Percentiles rank a stretch among this genome's conserved stretches.
Conservation (phyloP, 140 eudicot species). For the Flaveria floridana region DNA sequence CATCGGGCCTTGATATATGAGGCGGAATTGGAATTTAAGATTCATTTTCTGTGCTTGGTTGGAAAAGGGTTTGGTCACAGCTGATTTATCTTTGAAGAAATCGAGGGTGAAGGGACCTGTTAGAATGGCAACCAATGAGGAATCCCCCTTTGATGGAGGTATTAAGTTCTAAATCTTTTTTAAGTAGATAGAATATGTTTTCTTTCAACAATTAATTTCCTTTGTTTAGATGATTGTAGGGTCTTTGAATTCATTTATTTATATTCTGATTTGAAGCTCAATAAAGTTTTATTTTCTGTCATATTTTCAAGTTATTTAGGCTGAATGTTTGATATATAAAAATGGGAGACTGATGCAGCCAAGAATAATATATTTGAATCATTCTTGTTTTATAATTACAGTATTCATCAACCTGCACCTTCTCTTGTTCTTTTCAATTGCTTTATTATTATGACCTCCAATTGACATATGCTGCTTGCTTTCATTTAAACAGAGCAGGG, state of each 20-base stretch:
- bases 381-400: neutral
- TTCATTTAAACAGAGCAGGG: too few species aligned
- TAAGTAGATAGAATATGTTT: neutral
- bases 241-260: neutral
- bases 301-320: neutral
- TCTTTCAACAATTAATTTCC: neutral
- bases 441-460: too few species aligned
- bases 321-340: neutral
- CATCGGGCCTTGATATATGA: neutral
- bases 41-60: too few species aligned
- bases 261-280: neutral
- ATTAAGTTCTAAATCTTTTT: neutral
- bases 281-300: neutral
- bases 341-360: neutral
- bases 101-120: too few species aligned
- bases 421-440: neutral
- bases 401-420: neutral
- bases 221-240: neutral
- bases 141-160: neutral
- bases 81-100: too few species aligned
- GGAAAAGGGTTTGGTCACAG: too few species aligned
- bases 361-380: neutral
- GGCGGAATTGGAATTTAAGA: too few species aligned
- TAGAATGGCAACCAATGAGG: neutral
- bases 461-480: too few species aligned